Conservation (phyloP, 345 rosid species). For the Ailanthus altissimus region DNA sequence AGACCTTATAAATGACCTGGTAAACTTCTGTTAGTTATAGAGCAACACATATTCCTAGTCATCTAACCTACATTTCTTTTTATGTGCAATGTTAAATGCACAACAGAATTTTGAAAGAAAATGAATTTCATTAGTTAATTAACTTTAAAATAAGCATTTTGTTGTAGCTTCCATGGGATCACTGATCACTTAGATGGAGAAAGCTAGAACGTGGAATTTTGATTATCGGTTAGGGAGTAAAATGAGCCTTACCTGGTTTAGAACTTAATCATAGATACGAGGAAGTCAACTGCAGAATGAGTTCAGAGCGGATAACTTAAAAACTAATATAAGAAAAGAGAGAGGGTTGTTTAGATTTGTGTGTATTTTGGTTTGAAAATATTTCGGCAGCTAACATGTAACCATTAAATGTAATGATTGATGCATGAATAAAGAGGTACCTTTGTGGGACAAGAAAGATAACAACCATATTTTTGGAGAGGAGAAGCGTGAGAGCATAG, state of each 20-base stretch:
- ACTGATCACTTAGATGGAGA: background rate
- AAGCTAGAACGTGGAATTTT: background rate
- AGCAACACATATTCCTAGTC: too few species aligned
- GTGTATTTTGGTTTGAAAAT: background rate
- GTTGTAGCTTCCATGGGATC: background rate
- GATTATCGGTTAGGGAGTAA: background rate
- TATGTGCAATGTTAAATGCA: background rate
- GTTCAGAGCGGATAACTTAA: background rate
- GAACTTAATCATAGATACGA: background rate
- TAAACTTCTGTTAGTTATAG: too few species aligned
- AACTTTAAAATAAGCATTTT: background rate
- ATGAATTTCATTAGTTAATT: background rate
- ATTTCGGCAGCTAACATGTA: background rate
- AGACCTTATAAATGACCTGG: too few species aligned
- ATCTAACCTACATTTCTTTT: background rate
- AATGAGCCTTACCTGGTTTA: background rate
- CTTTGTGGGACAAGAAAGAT: too few species aligned
- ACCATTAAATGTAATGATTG: background rate
- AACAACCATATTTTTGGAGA: too few species aligned
- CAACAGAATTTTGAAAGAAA: background rate
- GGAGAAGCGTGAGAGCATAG: too few species aligned
- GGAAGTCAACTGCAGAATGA: background rate
- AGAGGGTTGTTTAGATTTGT: too few species aligned
- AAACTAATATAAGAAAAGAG: background rate
- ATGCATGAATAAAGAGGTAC: background rate